Evolutionary conservation across 129 eudicot genomes (phyloP), one percentile per base, ranked within the genome.

Genomic region (Heracleum sosnowskyi): DNA sequence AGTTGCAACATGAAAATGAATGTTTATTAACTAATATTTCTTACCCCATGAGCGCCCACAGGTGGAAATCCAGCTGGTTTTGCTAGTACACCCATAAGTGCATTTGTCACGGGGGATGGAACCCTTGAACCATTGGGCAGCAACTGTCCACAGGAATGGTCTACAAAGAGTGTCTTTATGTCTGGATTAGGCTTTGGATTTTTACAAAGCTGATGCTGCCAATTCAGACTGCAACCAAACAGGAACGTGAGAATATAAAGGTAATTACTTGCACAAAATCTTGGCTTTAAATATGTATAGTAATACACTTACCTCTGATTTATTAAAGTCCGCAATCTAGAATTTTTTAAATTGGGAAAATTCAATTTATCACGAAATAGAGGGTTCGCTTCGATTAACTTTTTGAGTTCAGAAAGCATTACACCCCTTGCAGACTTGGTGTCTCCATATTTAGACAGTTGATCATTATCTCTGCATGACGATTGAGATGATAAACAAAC

Each of bases 41-140:
- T 93, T 90, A 93, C 98, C 81, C 88, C 88, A 86, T 86, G 93
- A 84, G 87, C 88, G 34, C 90, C 89, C 49, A 90, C 75, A 44
- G 96, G 90, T 42, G 88, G 88, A 84, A 90, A 89, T 11, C 87
- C 93, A 42, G 85, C 83, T 45, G 89, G n/a, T n/a, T n/a, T n/a
- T n/a, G n/a, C n/a, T n/a, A n/a, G n/a, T n/a, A n/a, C 78, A 51
- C 84, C 88, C 92, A 88, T 77, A 64, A 87, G 74, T 44, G 89
- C 83, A 86, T 87, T 85, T 45, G 93, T 87, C 28, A 90, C 89
- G 47, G 93, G 93, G 66, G 96, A 86, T n/a, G 87, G 88, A 22
- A 86, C 90, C 36, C 89, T 84, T 77, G 96, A 89, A 83, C 90
- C 87, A 82, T 88, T 90, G 75, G 93, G 91, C 36, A 89, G 46